Base-by-base conservation (phyloP, 331 rosid genomes). In the Pyracantha coccinea region DNA sequence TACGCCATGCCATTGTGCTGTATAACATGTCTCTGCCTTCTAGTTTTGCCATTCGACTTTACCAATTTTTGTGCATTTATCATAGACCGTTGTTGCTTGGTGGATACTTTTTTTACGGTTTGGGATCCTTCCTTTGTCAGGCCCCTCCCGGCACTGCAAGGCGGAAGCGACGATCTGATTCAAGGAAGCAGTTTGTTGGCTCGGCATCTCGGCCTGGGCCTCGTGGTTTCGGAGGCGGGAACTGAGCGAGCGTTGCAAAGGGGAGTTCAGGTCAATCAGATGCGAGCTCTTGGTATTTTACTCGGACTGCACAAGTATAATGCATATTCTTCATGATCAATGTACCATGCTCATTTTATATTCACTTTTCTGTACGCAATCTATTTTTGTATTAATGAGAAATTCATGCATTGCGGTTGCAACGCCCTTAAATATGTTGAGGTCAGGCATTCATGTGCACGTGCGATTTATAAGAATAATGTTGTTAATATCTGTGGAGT, bases 131-230 rank as follows among this genome's bases (percentile, higher is more conserved):
- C 23, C 7, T 20, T 29, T 50, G 50, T 80, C 67, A 94, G 97
- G 96, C 88, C 20, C 92, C 92, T 54, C 86, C 87, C 4, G 97
- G 99, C 53, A 94, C 97, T 38, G 92, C 97, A 29, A 86, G 99
- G 89, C 91, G 97, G 79, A 90, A 88, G 84, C 91, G 80, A 83
- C 85, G 77, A 78, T 82, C 89, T 2, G 89, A 80, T 60, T 78
- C 90, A 14, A 83, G 84, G 74, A 88, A 72, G 71, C 82, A 72
- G 82, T 86, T 91, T 50, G 86, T 63, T 11, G 89, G 85, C 72
- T 71, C 93, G 0, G 68, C 85, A 76, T 60, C 92, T 38, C 87
- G 95, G 87, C 95, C 97, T 27, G 44, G 84, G 69, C 96, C 97
- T 72, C 91, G 93, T 54, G 99, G 97, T 65, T 92, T 94, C 52